Base-by-base conservation (phyloP, 345 rosid genomes). In the Cardamine occulta region DNA sequence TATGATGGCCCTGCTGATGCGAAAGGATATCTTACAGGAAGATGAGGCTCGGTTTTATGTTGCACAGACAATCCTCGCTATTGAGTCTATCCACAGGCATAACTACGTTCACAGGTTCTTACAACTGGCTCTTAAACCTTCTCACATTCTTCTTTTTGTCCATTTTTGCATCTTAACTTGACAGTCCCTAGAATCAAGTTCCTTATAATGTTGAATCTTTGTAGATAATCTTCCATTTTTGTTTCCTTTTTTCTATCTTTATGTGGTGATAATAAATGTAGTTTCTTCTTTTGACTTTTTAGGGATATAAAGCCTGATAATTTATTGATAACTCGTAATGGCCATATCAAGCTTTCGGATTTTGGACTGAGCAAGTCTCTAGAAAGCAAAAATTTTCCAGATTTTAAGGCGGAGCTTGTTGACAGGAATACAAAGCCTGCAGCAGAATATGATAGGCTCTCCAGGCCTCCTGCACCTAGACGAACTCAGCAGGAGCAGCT, bases 221-320 rank as follows among this genome's bases (percentile, higher is more conserved):
- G 70, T 62, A 13, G 32, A 61, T 15, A 40, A 52, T 42, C 51
- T 61, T 61, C 34, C 28, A 10, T 14, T 31, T 34, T 14, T 56
- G 17, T n/a, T 14, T 31, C 53, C 15, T 63, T 39, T 58, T 26
- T 7, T 26, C 29, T 48, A 5, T 32, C 8, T 1, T 75, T 58
- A 29, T 49, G 49, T 72, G 15, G 53, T 59, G 26, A 49, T 66
- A 45, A 6, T 40, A 77, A 57, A 10, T 59, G 3, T 8, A 37
- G 55, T 73, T 79, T 79, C 63, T 54, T 73, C 61, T 58, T 66
- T 57, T 73, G 28, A n/a, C 40, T 60, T 47, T 75, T 14, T 77
- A 88, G 92, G 83, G 92, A 88, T 77, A 88, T 88, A 76, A 88
- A 88, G 83, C 92, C 92, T 66, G 92, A 88, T 74, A 88, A 86